Evolutionary conservation across 31 red algal genomes (phyloP).

Genomic region (Porphyra umbilicalis): DNA sequence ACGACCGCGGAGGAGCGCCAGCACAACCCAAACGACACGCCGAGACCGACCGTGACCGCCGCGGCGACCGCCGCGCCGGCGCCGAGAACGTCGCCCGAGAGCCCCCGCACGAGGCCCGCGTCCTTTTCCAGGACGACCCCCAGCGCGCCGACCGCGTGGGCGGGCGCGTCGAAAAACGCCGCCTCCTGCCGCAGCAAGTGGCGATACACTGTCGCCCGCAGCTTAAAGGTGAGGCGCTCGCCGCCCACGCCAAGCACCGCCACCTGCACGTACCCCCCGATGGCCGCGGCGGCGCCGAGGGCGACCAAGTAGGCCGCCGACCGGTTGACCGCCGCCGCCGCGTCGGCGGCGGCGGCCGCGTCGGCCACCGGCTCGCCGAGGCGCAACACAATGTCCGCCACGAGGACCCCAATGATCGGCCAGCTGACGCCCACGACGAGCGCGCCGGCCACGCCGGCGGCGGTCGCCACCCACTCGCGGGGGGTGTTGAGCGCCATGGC

Average conservation of each 20-base stretch:
- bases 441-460: background rate
- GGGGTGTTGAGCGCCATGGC: background rate
- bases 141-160: constrained; percentile 56
- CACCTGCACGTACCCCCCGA: constrained; percentile 45
- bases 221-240: constrained; percentile 47
- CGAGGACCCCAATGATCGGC: background rate
- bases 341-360: too few relatives aligned
- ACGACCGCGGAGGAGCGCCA: constrained; percentile 59
- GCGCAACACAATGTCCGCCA: background rate
- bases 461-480: constrained; percentile 19
- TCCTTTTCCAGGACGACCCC: constrained; percentile 50
- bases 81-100: constrained; percentile 48
- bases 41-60: constrained; percentile 34
- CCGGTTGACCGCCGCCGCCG: background rate
- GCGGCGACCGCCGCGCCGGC: constrained; percentile 7
- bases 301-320: constrained; percentile 34
- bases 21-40: constrained; percentile 42
- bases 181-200: constrained; percentile 60
- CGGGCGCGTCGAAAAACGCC: constrained; percentile 69
- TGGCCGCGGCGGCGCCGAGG: constrained; percentile 25
- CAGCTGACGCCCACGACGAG: background rate
- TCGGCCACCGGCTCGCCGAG: background rate
- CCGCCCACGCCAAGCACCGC: constrained; percentile 44
- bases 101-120: constrained; percentile 38
- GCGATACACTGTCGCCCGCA: constrained; percentile 28